Conservation (phyloP, 345 rosid species). For the Corymbia maculata region DNA sequence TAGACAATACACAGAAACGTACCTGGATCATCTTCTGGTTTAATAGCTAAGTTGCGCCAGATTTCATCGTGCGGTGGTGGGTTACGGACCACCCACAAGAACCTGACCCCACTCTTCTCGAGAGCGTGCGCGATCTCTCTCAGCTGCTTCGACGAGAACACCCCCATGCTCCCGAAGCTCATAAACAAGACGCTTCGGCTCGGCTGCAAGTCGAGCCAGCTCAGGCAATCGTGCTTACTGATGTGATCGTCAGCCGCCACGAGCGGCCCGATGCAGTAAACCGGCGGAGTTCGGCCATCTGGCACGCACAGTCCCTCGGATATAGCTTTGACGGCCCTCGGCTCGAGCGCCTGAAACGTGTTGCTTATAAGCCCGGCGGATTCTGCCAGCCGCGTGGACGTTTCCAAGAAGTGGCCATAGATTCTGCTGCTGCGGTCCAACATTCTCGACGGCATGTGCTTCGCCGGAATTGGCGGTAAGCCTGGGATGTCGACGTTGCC, state of each 20-base stretch:
- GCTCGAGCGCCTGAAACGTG: slow-evolving; percentile 15
- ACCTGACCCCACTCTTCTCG: slow-evolving; percentile 19
- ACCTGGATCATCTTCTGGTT: neutral
- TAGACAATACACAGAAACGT: neutral
- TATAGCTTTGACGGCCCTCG: neutral
- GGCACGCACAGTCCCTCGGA: slow-evolving; percentile 14
- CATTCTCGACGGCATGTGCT: slow-evolving; percentile 2
- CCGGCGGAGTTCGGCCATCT: neutral
- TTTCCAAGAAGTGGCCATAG: slow-evolving; percentile 2
- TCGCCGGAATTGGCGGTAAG: slow-evolving; percentile 5
- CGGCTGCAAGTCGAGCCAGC: slow-evolving; percentile 21
- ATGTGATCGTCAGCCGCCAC: neutral
- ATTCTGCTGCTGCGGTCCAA: slow-evolving; percentile 4
- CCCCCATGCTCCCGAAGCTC: slow-evolving; percentile 24
- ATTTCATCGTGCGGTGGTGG: slow-evolving; percentile 4
- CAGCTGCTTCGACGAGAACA: slow-evolving; percentile 10
- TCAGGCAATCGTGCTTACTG: slow-evolving; percentile 1
- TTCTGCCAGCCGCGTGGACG: neutral
- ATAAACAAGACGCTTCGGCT: slow-evolving; percentile 19
- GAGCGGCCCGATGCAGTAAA: slow-evolving; percentile 28
- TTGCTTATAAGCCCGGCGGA: slow-evolving; percentile 10
- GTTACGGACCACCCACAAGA: slow-evolving; percentile 28
- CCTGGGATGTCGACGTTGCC: slow-evolving; percentile 9
- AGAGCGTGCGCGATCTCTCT: slow-evolving; percentile 23
- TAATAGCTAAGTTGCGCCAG: neutral